These are phyloP conservation scores for Plantago ovata DNA, from an alignment of 257 asterid species.

Conservation along the genomic window DNA sequence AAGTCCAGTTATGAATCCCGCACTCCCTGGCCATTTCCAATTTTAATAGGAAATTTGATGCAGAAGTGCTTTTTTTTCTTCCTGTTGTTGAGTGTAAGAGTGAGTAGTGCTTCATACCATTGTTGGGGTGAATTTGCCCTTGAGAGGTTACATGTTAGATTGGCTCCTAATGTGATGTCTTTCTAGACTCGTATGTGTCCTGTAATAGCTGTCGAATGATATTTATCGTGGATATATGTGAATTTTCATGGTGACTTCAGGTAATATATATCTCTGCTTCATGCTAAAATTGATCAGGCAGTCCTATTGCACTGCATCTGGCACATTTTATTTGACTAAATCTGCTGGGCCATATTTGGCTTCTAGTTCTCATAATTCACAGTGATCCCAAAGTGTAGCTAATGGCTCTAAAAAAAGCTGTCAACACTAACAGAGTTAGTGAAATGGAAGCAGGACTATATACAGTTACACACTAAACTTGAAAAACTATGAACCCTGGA, in stretches of 20 bases:
- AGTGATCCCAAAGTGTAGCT: no score
- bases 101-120: slow-evolving; percentile 23
- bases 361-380: no score
- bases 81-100: slow-evolving; percentile 18
- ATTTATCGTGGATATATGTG: slow-evolving; percentile 17
- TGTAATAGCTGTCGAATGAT: slow-evolving; percentile 24
- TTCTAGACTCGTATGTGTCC: slow-evolving; percentile 7
- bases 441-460: no score
- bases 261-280: slow-evolving; percentile 9
- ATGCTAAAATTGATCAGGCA: not conserved
- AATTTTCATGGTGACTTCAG: slow-evolving; percentile 18
- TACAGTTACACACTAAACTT: no score
- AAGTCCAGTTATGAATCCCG: slow-evolving; percentile 27
- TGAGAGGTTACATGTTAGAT: slow-evolving; percentile 38
- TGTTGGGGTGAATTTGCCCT: slow-evolving; percentile 27
- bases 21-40: slow-evolving; percentile 33
- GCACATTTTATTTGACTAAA: not conserved
- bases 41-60: slow-evolving; percentile 47
- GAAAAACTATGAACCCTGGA: no score
- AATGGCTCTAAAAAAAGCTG: no score
- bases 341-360: no score
- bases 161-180: slow-evolving; percentile 37
- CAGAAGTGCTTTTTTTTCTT: slow-evolving; percentile 27
- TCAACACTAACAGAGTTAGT: no score
- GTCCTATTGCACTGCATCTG: not conserved